A percentile compares a stretch with the other conserved stretches of the same genome.
Evolutionary conservation across 495 filamentous ascomycete species (phyloP).

Genomic region (Corynascus novoguineensis): DNA sequence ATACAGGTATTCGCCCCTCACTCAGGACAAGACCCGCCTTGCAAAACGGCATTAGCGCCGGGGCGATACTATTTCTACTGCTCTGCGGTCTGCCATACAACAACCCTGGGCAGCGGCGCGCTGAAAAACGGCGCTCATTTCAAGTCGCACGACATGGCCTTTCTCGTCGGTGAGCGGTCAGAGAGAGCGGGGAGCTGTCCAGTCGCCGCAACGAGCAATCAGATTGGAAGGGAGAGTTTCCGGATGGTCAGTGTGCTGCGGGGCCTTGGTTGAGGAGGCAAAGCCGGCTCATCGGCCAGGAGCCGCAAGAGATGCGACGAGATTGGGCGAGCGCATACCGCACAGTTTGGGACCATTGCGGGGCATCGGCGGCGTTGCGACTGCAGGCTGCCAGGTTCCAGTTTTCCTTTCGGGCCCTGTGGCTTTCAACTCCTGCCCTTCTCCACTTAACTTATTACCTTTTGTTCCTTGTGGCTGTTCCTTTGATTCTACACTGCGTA

Average conservation of each 20-base stretch:
- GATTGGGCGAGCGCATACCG: neutral
- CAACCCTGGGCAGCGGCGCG: neutral
- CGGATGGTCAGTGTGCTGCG: neutral
- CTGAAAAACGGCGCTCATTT: too few relatives aligned
- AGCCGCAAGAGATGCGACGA: neutral
- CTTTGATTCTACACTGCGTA: slow-evolving; percentile 2
- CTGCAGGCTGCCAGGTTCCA: too few relatives aligned
- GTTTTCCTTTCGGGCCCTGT: neutral
- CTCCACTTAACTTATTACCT: neutral
- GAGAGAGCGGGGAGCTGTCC: neutral
- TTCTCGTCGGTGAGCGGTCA: neutral
- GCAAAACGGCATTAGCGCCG: too few relatives aligned
- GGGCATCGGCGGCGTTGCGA: neutral
- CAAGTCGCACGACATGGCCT: neutral
- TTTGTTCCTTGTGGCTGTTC: neutral
- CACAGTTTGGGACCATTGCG: neutral
- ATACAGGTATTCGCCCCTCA: too few relatives aligned
- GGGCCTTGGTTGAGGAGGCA: neutral
- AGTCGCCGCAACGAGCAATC: slow-evolving; percentile 6
- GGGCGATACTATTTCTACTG: too few relatives aligned
- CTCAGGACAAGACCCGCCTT: too few relatives aligned
- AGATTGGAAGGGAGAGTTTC: neutral
- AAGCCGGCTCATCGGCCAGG: slow-evolving; percentile 7
- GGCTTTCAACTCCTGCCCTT: neutral
- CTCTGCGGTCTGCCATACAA: neutral